A percentile compares a stretch with the other conserved stretches of the same genome.
Evolutionary conservation across 2,329 filamentous ascomycete genomes (phyloP).

Genomic region (Ophiocordyceps camponoti-leonardi): DNA sequence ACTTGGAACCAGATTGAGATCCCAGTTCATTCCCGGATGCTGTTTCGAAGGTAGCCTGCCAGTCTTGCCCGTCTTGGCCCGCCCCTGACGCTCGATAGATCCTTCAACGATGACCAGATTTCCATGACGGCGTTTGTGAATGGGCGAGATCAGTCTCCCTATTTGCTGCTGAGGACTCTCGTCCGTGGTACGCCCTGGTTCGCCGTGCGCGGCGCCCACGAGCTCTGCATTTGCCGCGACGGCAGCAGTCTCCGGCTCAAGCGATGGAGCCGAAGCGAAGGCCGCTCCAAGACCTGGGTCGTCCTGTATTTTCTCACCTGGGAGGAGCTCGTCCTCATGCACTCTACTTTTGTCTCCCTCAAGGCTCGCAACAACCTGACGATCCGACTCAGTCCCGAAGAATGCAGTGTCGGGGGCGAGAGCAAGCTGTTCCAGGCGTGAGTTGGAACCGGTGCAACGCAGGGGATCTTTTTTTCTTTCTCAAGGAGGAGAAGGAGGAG

Average conservation of each 20-base stretch:
- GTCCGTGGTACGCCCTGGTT: slow-evolving; percentile 24
- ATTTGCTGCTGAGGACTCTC: slow-evolving; percentile 27
- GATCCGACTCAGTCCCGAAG: slow-evolving; percentile 22
- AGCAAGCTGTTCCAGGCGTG: slow-evolving; percentile 39
- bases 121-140: slow-evolving; percentile 35
- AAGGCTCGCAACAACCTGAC: slow-evolving; percentile 33
- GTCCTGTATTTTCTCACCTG: slow-evolving; percentile 38
- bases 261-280: slow-evolving; percentile 28
- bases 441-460: no score
- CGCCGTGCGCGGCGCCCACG: slow-evolving; percentile 33
- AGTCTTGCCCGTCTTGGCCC: no score
- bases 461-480: background rate
- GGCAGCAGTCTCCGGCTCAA: slow-evolving; percentile 30
- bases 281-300: slow-evolving; percentile 33
- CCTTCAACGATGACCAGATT: slow-evolving; percentile 37
- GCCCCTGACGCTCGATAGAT: slow-evolving; percentile 14
- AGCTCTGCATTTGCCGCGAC: slow-evolving; percentile 33
- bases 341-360: slow-evolving; percentile 38
- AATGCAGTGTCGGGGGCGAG: slow-evolving; percentile 31
- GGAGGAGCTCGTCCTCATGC: slow-evolving; percentile 45
- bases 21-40: slow-evolving; percentile 27
- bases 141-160: slow-evolving; percentile 23
- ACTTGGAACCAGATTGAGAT: slow-evolving; percentile 26
- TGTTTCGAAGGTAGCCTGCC: slow-evolving; percentile 33
- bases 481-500: no score